Evolutionary conservation across 805 yeast species (phyloP), one percentile per base, ranked within the genome.

Genomic region (Metschnikowia aberdeeniae): DNA sequence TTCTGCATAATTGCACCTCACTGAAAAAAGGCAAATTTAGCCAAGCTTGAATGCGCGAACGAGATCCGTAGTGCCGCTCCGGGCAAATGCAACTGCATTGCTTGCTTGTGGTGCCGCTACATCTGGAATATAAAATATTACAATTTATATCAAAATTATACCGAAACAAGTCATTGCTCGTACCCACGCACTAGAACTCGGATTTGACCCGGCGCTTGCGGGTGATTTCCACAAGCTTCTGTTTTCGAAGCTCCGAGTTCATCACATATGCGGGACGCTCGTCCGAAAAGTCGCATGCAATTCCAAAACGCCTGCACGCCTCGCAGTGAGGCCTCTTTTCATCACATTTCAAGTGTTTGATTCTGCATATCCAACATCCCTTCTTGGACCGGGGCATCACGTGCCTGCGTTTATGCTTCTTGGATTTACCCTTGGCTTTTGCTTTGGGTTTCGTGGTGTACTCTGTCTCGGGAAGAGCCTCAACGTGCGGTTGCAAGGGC

Each of bases 301-400:
- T 63, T n/a, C 73, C 72, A 53, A 67, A 69, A 40, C 66, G 66
- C 11, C 47, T 40, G 54, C 76, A 71, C 40, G 64, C 60, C 26
- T 64, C 47, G 51, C 76, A 71, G 6, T 50, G 45, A 0, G 76
- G 76, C 45, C 64, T 61, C 10, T 31, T 37, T 47, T 71, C 76
- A 48, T 71, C 75, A 52, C 76, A 71, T 50, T 71, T 71, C 45
- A 71, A 60, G 50, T 71, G 76, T 50, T 70, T 69, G 46, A 71
- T 71, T 44, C 76, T 57, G 49, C 76, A 71, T 43, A 71, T 68
- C 76, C 76, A 71, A 48, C 76, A 71, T 6, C 76, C 76, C 29
- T 59, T 64, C 46, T 68, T 68, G 3, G 73, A 67, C 37, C 76
- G 55, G 2, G 73, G 74, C 45, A 68, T 58, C 20, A 67, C 51